Evolutionary conservation across 371 early-diverging fungal species (phyloP), one percentile per base, ranked within the genome.

Genomic region (Apophysomyces variabilis): DNA sequence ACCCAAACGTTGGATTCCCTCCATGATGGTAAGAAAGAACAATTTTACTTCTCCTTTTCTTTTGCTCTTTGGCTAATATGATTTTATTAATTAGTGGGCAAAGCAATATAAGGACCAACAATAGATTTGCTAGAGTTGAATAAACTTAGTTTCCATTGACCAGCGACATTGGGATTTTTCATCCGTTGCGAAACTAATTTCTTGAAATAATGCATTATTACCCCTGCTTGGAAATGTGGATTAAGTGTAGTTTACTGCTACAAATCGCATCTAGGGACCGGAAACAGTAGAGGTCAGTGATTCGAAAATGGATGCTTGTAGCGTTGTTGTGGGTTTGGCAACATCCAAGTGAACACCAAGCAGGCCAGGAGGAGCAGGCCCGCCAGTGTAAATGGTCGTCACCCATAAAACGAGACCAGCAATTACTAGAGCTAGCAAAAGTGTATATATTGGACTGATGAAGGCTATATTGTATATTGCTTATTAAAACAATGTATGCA

Each of bases 1-100:
- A 83, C 93, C 93, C 47, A 86, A 80, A 58, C 81, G 86, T 65
- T 92, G 91, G 90, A 93, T 93, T 63, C 93, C 93, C 35, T 91
- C 91, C 39, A 91, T 91, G 91, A 77, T 92, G 77, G 87, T 84
- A 77, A 78, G 69, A 5, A 41, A 1, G 11, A 13, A 5, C 13
- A 41, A 13, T 41, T 41, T 39, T 32, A 50, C 4, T 50, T n/a
- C 50, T 56, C 38, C 41, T 16, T 13, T 1, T 26, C 57, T n/a
- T 35, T 38, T 21, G 16, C 45, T 59, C 57, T 59, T 47, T 50
- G 9, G 8, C 21, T 35, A 43, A 58, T 13, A 36, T 39, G 44
- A 18, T 60, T 39, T 61, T 56, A 18, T 38, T 61, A 26, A 21
- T 13, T 72, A 87, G 79, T 93, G 93, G 93, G 80, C 91, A 18